These are phyloP conservation scores for Tetragonia tetragonoides DNA, from an alignment of 148 eudicot genomes.

Conservation along the genomic window DNA sequence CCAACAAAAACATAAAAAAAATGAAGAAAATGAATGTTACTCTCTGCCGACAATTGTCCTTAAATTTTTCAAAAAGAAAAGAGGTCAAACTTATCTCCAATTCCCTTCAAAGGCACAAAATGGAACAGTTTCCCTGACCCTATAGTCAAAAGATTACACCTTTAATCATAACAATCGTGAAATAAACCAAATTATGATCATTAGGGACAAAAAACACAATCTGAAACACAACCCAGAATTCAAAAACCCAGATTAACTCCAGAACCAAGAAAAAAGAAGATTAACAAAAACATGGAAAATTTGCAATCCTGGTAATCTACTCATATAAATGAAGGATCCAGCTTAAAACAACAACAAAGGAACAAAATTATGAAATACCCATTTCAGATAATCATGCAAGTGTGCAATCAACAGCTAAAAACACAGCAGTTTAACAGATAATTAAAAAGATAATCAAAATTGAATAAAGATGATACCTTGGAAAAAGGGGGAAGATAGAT, in stretches of 20 bases:
- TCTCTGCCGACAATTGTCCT: not conserved
- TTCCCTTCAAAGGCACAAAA: not conserved
- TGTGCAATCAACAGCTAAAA: slow-evolving; percentile 4
- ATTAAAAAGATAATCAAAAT: not conserved
- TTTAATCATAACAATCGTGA: not conserved
- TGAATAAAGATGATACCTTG: slow-evolving; percentile 19
- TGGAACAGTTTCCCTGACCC: not conserved
- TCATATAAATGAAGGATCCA: slow-evolving; percentile 6
- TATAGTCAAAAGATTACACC: slow-evolving; percentile 3
- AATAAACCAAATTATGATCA: not conserved
- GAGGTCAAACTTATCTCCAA: not conserved
- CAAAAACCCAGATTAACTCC: not conserved
- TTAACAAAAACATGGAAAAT: not conserved
- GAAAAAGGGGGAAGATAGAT: slow-evolving; percentile 7
- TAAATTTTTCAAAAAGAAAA: not conserved
- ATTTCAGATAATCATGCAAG: slow-evolving; percentile 15
- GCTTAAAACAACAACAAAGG: slow-evolving; percentile 12
- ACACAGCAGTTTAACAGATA: not conserved
- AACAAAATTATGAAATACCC: slow-evolving; percentile 16
- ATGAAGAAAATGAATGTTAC: not conserved
- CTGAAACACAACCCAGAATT: not conserved
- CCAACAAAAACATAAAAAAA: not conserved
- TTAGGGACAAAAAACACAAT: not conserved
- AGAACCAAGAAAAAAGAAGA: not conserved
- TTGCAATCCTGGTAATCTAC: not conserved